Evolutionary conservation across 495 filamentous ascomycete genomes (phyloP), one percentile per base, ranked within the genome.

Genomic region (Thermothielavioides terrestris): DNA sequence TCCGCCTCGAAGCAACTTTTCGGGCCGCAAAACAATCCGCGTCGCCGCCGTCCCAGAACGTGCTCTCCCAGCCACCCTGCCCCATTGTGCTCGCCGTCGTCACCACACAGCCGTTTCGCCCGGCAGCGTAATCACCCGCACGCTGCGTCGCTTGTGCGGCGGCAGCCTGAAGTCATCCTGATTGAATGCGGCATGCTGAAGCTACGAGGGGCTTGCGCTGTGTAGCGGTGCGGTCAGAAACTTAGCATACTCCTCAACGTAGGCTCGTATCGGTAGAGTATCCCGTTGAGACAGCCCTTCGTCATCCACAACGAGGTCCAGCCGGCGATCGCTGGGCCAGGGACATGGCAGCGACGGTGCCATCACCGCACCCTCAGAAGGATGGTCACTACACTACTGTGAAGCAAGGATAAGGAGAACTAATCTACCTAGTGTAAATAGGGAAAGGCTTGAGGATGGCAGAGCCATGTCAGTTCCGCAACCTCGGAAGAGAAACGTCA

Each of bases 61-160:
- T 50, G 45, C 57, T 61, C 23, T 63, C 48, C 10, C 65, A 55
- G n/a, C 63, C 44, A 1, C 20, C 27, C 65, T 57, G 2, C 61
- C 60, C 30, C 40, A 63, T 12, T 54, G 36, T 15, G 49, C 56
- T 11, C 43, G 45, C 25, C 26, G 41, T 43, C 14, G 56, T 73
- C 14, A 86, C 69, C 52, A 78, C n/a, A n/a, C n/a, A n/a, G n/a
- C 75, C 1, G 77, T 81, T 4, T 80, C 81, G 15, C 67, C 74
- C 0, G 82, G 82, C 0, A 78, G 70, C 23, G 66, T 70, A 21
- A 67, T n/a, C n/a, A 63, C 4, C 79, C 81, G 35, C 77, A 54
- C 21, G 76, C 53, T 2, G 69, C 58, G 35, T 82, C 63, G 78
- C 82, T 4, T n/a, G n/a, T 66, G 74, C 53, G 62, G 47, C 10